Base-by-base conservation (phyloP, 345 rosid species). In the Carallia brachiata region DNA sequence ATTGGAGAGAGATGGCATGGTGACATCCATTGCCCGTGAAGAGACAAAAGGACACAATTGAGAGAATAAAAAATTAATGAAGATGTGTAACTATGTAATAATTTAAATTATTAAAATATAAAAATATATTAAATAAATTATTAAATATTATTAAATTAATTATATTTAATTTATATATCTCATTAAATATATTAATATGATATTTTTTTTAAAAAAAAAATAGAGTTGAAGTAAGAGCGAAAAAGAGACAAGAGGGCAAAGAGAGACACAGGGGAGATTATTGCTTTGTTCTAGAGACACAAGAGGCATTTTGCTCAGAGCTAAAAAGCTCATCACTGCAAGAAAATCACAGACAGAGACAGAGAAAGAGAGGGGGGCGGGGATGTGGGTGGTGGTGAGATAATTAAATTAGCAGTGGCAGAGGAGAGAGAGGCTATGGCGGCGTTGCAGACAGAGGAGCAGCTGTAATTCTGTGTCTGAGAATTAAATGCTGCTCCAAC, bases 361-460 rank as follows among this genome's bases (percentile, higher is more conserved):
- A 73, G 75, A 77, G 72, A 74, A 82, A 72, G 73, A 73, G 68
- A 63, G 70, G 18, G 40, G 0, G 50, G 68, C 52, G 52, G 3
- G 48, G 68, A 61, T 70, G 39, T 57, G 72, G 36, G 73, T 58
- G 67, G 71, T 30, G 72, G 23, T 23, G 34, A 68, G 74, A 74
- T 76, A 74, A 65, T 76, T 81, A 69, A 83, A 75, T 79, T 78
- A 50, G 62, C 34, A 2, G 79, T 74, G 68, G 81, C 84, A 78
- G 85, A 77, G 77, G 81, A 78, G 68, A 82, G 84, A 75, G 73
- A 19, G 66, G 66, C 62, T 79, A 84, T 83, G 91, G 86, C 96
- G 91, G 96, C 96, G 87, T 81, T 83, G 96, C 86, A 83, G 87
- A 74, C 78, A 79, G 65, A 78, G 69, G 65, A 78, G 69, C 78